Evolutionary conservation across 495 filamentous ascomycete genomes (phyloP).

Genomic region (Xylona heveae): DNA sequence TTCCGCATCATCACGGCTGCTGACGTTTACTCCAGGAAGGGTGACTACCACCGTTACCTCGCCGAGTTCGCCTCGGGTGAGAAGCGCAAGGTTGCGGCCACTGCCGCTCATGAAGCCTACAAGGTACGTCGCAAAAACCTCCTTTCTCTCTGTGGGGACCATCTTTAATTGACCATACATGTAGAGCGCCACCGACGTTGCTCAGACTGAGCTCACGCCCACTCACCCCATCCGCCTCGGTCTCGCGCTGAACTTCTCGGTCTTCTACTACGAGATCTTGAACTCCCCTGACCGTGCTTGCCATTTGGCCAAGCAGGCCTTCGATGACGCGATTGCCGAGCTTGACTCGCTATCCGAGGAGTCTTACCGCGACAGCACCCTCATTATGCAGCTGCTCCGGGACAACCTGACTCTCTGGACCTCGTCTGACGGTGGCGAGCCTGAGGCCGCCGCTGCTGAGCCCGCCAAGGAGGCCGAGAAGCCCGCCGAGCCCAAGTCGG

Average conservation of each 20-base stretch:
- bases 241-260: conserved; percentile 97
- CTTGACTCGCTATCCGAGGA: conserved; percentile 97
- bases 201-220: conserved; percentile 88
- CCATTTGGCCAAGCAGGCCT: conserved; percentile 97
- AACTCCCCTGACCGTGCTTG: conserved; percentile 98
- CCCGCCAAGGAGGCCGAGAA: conserved; percentile 39
- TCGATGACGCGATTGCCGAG: conserved; percentile 98
- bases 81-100: conserved; percentile 95
- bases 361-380: conserved; percentile 97
- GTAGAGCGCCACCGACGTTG: conserved; percentile 93
- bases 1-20: not conserved
- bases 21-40: conserved; percentile 51
- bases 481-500: conserved; percentile 30
- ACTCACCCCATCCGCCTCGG: conserved; percentile 98
- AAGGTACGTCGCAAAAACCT: conserved; percentile 39
- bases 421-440: conserved; percentile 77
- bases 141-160: conserved; percentile 1
- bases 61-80: conserved; percentile 97
- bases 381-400: conserved; percentile 99
- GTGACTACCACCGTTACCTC: conserved; percentile 98
- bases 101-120: conserved; percentile 95
- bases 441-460: conserved; percentile 34
- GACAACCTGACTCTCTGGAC: conserved; percentile 99
- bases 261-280: conserved; percentile 99
- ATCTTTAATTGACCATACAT: not conserved